Evolutionary conservation across 192 early-diverging fungal species (phyloP).

Genomic region (Coemansia sp.): DNA sequence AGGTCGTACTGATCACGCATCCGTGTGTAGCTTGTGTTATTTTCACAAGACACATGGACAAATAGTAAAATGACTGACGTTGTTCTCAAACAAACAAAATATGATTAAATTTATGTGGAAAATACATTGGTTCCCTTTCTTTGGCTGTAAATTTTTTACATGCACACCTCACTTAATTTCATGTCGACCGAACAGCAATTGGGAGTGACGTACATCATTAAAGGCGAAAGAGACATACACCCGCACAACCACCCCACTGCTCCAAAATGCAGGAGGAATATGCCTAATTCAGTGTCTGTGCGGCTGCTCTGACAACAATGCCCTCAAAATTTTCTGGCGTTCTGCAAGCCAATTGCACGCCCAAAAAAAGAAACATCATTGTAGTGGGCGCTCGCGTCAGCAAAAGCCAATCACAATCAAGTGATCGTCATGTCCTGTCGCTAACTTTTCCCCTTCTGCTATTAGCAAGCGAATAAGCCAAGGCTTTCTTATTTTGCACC

Average conservation of each 20-base stretch:
- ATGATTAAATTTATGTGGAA: not conserved
- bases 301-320: too few relatives aligned
- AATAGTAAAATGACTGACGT: too few relatives aligned
- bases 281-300: too few relatives aligned
- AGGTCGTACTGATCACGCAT: too few relatives aligned
- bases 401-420: not conserved
- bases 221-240: not conserved
- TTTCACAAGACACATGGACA: too few relatives aligned
- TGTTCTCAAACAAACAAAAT: not conserved
- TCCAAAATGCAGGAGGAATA: not conserved
- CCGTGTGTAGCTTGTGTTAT: too few relatives aligned
- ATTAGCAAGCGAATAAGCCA: too few relatives aligned
- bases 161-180: not conserved
- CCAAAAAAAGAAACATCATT: not conserved
- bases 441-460: not conserved
- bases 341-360: not conserved
- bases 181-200: not conserved
- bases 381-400: not conserved
- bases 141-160: not conserved
- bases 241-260: not conserved
- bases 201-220: too few relatives aligned
- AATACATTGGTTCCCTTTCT: too few relatives aligned
- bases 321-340: too few relatives aligned
- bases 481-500: too few relatives aligned
- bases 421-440: not conserved